Base-by-base conservation (phyloP, 768 basidiomycete species). In the Suillus subalutaceus region DNA sequence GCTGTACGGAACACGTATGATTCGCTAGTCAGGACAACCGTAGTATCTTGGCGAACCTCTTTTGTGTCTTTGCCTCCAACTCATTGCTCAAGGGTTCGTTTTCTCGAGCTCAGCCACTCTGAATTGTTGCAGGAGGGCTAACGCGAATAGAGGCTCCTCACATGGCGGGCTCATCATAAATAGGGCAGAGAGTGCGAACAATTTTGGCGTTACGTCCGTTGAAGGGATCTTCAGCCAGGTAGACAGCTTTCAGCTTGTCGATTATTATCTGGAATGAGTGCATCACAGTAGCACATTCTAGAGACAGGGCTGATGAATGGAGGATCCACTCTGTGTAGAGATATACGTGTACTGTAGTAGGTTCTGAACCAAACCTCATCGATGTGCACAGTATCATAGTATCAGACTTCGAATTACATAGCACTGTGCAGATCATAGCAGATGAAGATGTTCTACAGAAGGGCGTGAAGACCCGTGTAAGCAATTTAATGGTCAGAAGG, bases 31-130 rank as follows among this genome's bases (percentile, higher is more conserved):
- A 9, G 40, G 13, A 15, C 40, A 41, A 15, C 40, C 15, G 41
- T 65, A 99, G 78, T 0, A 96, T 95, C 81, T 98, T 99, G 12
- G 93, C 95, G 73, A 86, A 99, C 72, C 86, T 90, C 73, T 62
- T 73, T 62, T 73, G 68, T 30, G 65, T 70, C 50, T 50, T 52
- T n/a, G 67, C n/a, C 6, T 46, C 56, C 6, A 68, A 43, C 12
- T 63, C 30, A 32, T 71, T 67, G n/a, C 68, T 56, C 12, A 75
- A 65, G 15, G 82, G 78, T 65, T 71, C 62, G 72, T 71, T 53
- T 9, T n/a, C 44, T 3, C 73, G 73, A 23, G 77, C 70, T 48
- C 6, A 64, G 12, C 50, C 43, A 26, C 43, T 50, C 16, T 72
- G 67, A 23, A 84, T 83, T 18, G 83, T 83, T 9, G 82, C 83